A percentile compares a stretch with the other conserved stretches of the same genome.
Evolutionary conservation across 1,284 basidiomycete species (phyloP).

Genomic region (Coniferiporia sulphurascens): DNA sequence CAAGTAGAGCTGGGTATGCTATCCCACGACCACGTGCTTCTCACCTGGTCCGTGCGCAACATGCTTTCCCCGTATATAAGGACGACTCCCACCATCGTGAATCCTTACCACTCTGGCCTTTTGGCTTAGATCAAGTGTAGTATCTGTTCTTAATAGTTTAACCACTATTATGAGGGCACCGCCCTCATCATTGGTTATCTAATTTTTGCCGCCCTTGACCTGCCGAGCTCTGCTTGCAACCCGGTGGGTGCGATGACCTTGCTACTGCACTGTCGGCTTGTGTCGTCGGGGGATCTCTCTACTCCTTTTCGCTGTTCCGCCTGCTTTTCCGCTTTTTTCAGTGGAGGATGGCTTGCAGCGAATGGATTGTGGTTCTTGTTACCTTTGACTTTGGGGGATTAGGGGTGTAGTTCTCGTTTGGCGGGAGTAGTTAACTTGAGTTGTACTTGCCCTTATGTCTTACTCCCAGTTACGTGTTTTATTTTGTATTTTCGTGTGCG

Average conservation of each 20-base stretch:
- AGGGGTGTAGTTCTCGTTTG: too few species aligned
- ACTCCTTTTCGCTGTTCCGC: slow-evolving; percentile 1
- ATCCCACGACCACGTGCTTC: not conserved
- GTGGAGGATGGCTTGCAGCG: slow-evolving; percentile 8
- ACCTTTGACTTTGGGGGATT: too few species aligned
- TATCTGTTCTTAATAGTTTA: slow-evolving; percentile 17
- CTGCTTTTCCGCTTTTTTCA: not conserved
- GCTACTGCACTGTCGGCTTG: slow-evolving; percentile 14
- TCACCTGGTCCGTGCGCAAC: not conserved
- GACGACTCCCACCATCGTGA: not conserved
- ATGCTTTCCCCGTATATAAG: not conserved
- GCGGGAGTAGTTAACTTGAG: too few species aligned
- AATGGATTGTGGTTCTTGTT: not conserved
- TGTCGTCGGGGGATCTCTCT: slow-evolving; percentile 13
- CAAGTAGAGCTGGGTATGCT: not conserved
- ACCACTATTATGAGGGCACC: slow-evolving; percentile 16
- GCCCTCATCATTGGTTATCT: slow-evolving; percentile 15
- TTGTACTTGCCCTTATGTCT: too few species aligned
- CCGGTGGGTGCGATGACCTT: slow-evolving; percentile 14
- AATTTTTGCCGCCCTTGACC: slow-evolving; percentile 15
- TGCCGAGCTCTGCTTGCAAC: slow-evolving; percentile 15
- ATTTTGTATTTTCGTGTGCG: too few species aligned
- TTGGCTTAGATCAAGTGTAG: slow-evolving; percentile 72
- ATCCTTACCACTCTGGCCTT: slow-evolving; percentile 83
- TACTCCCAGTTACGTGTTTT: too few species aligned